Percentiles rank a stretch among this genome's conserved stretches.
Conservation (phyloP, 257 asterid species). For the Solanum boliviense region DNA sequence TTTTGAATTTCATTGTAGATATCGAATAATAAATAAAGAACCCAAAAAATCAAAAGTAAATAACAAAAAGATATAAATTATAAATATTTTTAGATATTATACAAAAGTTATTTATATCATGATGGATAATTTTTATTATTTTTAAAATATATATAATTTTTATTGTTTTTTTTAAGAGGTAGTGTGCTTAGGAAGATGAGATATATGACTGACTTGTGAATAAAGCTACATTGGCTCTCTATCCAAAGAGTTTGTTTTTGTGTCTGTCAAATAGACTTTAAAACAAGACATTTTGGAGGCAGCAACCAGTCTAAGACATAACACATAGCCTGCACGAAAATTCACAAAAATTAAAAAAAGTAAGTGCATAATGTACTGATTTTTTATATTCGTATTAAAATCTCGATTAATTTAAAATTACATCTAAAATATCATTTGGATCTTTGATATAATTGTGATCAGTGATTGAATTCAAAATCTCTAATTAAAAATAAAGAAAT, state of each 20-base stretch:
- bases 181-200: slow-evolving; percentile 1
- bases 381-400: background rate
- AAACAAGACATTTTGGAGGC: slow-evolving; percentile 3
- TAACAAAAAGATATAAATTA: too few relatives aligned
- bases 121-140: too few relatives aligned
- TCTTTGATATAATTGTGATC: background rate
- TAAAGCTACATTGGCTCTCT: slow-evolving; percentile 4
- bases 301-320: background rate
- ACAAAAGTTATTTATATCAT: too few relatives aligned
- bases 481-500: background rate
- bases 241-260: background rate
- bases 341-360: background rate
- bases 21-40: background rate
- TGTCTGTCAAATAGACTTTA: background rate
- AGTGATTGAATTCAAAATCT: background rate
- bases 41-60: too few relatives aligned
- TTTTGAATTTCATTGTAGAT: too few relatives aligned
- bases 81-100: too few relatives aligned
- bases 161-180: background rate
- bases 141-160: too few relatives aligned
- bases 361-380: background rate
- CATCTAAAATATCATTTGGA: background rate
- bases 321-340: background rate
- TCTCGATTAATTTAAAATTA: background rate
- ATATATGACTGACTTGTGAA: background rate